Conservation (phyloP, 164 flowering plant genomes). For the Chloranthus sessilifolius region DNA sequence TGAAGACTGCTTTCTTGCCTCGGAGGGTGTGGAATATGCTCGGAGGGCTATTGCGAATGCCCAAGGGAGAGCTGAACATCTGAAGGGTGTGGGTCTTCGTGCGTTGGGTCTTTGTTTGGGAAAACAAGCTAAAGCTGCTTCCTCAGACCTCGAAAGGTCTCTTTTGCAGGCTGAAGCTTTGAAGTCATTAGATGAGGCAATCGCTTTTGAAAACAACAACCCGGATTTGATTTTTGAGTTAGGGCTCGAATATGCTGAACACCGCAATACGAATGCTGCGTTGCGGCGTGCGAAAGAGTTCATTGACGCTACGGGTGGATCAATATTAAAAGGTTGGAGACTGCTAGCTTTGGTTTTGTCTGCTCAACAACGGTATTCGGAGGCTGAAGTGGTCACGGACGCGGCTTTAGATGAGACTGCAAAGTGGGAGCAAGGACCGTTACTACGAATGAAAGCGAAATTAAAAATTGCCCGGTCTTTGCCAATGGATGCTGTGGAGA, state of each 20-base stretch:
- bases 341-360: constrained; percentile 84
- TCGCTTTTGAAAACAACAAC: constrained; percentile 47
- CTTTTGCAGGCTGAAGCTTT: constrained; percentile 75
- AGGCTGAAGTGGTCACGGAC: constrained; percentile 81
- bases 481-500: constrained; percentile 83
- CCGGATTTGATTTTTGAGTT: constrained; percentile 69
- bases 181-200: constrained; percentile 70
- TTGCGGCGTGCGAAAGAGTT: constrained; percentile 71
- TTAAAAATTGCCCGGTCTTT: constrained; percentile 61
- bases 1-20: constrained; percentile 64
- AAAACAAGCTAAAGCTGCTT: constrained; percentile 66
- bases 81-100: constrained; percentile 69
- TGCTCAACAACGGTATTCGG: constrained; percentile 77
- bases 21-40: constrained; percentile 83
- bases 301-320: constrained; percentile 87
- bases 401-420: constrained; percentile 96
- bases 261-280: constrained; percentile 67
- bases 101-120: constrained; percentile 81
- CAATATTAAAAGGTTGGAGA: constrained; percentile 82
- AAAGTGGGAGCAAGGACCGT: constrained; percentile 96
- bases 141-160: constrained; percentile 81
- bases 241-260: constrained; percentile 80
- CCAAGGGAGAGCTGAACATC: constrained; percentile 44
- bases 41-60: constrained; percentile 52
- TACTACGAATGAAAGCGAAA: constrained; percentile 87